phyloP scores from a whole-genome alignment of 768 basidiomycete genomes.

The Mycena haematopus region DNA sequence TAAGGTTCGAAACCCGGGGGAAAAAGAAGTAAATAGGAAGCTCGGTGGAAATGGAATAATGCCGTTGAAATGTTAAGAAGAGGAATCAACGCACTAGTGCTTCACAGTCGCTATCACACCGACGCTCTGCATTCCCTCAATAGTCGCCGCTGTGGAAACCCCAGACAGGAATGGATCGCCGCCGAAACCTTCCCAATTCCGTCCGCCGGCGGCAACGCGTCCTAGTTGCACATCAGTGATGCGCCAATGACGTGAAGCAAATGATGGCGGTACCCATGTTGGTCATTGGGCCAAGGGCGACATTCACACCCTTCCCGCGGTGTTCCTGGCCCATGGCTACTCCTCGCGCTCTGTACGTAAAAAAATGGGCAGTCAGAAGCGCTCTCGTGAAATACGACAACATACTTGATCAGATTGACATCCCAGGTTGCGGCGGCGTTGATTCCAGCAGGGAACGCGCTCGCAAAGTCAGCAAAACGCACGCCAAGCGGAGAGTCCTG shows the following conservation, averaged over 20 bases:
- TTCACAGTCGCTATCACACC: slow-evolving; percentile 49
- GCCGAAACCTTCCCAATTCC: slow-evolving; percentile 57
- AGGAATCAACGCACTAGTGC: slow-evolving; percentile 36
- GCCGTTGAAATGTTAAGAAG: too few species aligned
- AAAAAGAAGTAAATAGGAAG: too few species aligned
- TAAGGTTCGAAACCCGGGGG: too few species aligned
- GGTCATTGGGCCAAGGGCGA: not conserved
- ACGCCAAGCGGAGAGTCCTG: not conserved
- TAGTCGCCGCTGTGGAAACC: slow-evolving; percentile 44
- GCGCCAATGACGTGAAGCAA: too few species aligned
- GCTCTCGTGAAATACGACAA: too few species aligned
- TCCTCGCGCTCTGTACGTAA: not conserved
- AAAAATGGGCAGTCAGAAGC: too few species aligned
- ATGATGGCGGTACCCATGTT: not conserved
- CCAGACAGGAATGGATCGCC: slow-evolving; percentile 51
- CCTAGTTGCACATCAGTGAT: too few species aligned
- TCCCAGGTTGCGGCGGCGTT: not conserved
- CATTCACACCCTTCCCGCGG: not conserved
- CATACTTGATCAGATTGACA: not conserved
- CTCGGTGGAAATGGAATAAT: too few species aligned
- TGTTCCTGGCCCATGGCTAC: not conserved
- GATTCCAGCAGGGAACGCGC: not conserved
- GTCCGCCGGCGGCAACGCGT: slow-evolving; percentile 34
- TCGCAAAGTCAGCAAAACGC: not conserved
- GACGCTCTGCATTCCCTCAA: slow-evolving; percentile 43